phyloP scores from a whole-genome alignment of 441 rosid species.

The Populus hybrid region DNA sequence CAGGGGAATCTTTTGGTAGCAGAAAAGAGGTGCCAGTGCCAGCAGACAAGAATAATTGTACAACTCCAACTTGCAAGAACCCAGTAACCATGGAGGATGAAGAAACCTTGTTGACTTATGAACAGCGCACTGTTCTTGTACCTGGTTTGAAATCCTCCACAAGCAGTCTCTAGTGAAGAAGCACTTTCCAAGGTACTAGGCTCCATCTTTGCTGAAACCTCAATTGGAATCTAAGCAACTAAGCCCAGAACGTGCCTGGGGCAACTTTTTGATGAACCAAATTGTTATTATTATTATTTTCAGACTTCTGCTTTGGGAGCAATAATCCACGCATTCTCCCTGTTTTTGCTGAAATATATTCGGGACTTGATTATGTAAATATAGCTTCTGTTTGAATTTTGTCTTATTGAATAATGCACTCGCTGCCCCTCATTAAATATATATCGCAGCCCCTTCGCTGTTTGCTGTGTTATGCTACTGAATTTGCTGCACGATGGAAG shows the following conservation, averaged over 20 bases:
- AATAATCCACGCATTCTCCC: neutral
- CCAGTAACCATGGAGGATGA: constrained; percentile 1
- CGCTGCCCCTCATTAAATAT: neutral
- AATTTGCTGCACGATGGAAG: neutral
- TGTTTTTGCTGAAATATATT: neutral
- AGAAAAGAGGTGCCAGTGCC: constrained; percentile 4
- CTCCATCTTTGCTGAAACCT: constrained; percentile 11
- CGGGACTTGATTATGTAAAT: neutral
- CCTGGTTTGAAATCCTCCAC: constrained; percentile 18
- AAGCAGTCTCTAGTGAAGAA: constrained; percentile 11
- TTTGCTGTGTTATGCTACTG: neutral
- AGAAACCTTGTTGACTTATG: constrained; percentile 9
- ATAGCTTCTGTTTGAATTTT: constrained; percentile 6
- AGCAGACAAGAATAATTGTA: neutral
- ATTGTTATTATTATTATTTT: neutral
- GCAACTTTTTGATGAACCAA: constrained; percentile 17
- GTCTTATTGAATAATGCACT: neutral
- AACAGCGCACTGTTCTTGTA: constrained; percentile 22
- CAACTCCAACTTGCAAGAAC: constrained; percentile 1
- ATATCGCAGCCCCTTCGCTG: neutral
- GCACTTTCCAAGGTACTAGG: constrained; percentile 7
- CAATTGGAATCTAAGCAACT: constrained; percentile 16
- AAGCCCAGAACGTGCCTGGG: constrained; percentile 1
- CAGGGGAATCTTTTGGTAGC: neutral
- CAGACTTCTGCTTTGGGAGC: neutral